Evolutionary conservation across 495 filamentous ascomycete species (phyloP), one percentile per base, ranked within the genome.

Genomic region (Penicillium cinerascens): DNA sequence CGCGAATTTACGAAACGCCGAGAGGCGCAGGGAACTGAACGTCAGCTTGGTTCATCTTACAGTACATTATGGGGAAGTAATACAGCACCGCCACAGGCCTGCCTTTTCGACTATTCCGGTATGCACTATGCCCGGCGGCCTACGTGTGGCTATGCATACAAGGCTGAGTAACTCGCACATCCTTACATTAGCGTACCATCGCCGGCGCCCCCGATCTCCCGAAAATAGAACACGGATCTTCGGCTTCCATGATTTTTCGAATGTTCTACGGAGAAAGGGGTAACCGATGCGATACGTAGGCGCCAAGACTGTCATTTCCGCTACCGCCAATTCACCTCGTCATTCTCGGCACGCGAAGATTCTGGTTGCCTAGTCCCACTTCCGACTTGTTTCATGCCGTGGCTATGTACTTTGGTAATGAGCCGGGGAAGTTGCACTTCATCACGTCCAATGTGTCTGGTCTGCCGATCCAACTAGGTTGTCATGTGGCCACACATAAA

Each of bases 221-320:
- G 3, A 23, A 49, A 55, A 55, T 55, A 55, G 46, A 20, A 49
- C 23, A 27, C 47, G 37, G 56, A 55, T 55, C 47, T 15, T 48
- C 50, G 49, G 57, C 54, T 60, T 58, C 54, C 42, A 53, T 42
- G 37, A 27, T 44, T 47, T 47, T 59, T 59, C 58, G 41, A 56
- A 49, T 52, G 43, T 48, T 37, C 44, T 29, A 46, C 40, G 29
- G 11, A 10, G 11, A 33, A 33, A 13, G 29, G 9, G 29, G 29
- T 13, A 33, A 15, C 29, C 29, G 29, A 33, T 13, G 26, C 26
- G 26, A 43, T 25, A 20, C 18, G 18, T 26, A 16, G 38, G 38
- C 47, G 47, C 47, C 47, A 50, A 50, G 47, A 20, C 11, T n/a
- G n/a, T n/a, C 3, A 10, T 22, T 26, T 26, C n/a, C 21, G 13